These are phyloP conservation scores for Pyricularia sp. DNA, from an alignment of 2,329 filamentous ascomycete species.

Conservation along the genomic window DNA sequence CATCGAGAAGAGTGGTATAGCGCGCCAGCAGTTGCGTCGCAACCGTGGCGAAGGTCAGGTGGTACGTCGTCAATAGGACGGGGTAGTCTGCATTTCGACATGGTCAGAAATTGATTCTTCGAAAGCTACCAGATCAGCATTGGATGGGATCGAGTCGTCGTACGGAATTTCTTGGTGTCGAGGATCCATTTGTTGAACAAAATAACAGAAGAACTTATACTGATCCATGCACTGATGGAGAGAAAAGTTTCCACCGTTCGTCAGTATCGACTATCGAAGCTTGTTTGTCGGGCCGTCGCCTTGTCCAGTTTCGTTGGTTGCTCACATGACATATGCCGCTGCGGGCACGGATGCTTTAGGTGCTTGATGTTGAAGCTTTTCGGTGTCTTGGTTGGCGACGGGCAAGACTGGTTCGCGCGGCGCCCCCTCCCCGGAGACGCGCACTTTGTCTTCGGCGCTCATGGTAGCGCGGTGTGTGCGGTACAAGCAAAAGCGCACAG, in stretches of 20 bases:
- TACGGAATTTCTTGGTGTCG: conserved; percentile 71
- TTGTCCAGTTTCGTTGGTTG: conserved; percentile 9
- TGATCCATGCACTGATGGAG: conserved; percentile 66
- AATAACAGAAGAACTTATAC: conserved; percentile 85
- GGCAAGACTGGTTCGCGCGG: conserved; percentile 58
- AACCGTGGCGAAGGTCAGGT: conserved; percentile 80
- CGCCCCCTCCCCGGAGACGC: conserved; percentile 61
- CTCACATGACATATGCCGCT: conserved; percentile 68
- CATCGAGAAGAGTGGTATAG: conserved; percentile 81
- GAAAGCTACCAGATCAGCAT: conserved; percentile 1
- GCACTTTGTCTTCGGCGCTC: conserved; percentile 66
- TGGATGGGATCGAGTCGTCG: conserved; percentile 17
- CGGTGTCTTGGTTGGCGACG: conserved; percentile 61
- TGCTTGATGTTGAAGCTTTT: conserved; percentile 36
- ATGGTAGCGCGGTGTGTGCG: conserved; percentile 25
- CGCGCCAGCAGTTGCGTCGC: conserved; percentile 90
- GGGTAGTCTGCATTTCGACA: conserved; percentile 40
- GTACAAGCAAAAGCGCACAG: not conserved
- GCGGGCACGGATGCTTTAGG: conserved; percentile 53
- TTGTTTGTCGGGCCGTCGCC: not conserved
- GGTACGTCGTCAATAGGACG: conserved; percentile 88
- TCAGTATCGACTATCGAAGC: not conserved
- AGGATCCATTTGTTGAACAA: conserved; percentile 99
- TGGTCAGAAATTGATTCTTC: not conserved
- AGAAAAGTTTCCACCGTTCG: not conserved